Base-by-base conservation (phyloP, 164 flowering plant species). In the Paratinospora sagittata region DNA sequence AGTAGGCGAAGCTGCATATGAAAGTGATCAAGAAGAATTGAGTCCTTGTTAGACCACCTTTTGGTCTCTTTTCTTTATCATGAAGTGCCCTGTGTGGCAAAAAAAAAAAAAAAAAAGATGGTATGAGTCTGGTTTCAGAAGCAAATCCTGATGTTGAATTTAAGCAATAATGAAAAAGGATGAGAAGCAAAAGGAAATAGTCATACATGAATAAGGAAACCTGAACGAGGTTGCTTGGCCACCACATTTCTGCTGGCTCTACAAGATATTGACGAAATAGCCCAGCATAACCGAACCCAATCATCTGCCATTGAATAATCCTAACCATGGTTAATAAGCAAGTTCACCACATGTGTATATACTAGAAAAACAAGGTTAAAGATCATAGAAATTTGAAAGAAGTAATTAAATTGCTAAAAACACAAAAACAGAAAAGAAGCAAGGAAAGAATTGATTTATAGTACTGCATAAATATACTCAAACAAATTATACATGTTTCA, bases 271-370 rank as follows among this genome's bases (percentile, higher is more conserved):
- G 75, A 55, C 98, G 81, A 76, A 86, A 90, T 8, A 93, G 81
- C 3, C 98, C 98, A 27, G 98, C 97, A 93, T 94, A 93, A 36
- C 98, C 98, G 66, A 91, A 93, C 52, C 98, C 97, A 80, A 93
- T 62, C 69, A 93, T 86, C 98, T 92, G 77, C 79, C 80, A 83
- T 68, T 81, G n/a, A n/a, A n/a, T n/a, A n/a, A n/a, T n/a, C n/a
- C n/a, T 77, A 7, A 5, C 21, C 21, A 49, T 49, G 58, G 58
- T 49, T 49, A 49, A 11, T 41, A 3, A 30, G 34, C 34, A 30
- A 30, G 34, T 30, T 30, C 34, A 30, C 34, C 3, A 4, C 2
- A 4, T 30, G 34, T 30, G 34, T 30, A 30, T 30, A 2, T 30
- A 30, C 34, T 30, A 30, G 4, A 30, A 30, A 1, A 2, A 30